Conservation (phyloP, 2,329 filamentous ascomycete genomes). For the Hypoxylon sp. region DNA sequence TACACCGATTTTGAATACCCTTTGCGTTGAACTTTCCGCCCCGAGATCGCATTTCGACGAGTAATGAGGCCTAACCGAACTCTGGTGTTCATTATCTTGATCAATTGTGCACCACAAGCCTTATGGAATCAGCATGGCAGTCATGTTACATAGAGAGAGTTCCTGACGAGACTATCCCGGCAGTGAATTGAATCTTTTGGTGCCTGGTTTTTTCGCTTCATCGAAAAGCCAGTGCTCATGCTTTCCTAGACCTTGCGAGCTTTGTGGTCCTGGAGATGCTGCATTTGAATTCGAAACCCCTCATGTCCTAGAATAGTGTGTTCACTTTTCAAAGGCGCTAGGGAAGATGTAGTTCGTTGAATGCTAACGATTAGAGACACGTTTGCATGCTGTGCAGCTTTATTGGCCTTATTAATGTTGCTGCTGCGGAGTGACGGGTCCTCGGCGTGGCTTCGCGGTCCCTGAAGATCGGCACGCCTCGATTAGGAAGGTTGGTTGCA, state of each 20-base stretch:
- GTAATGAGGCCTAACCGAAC: background rate
- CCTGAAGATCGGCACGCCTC: constrained; percentile 41
- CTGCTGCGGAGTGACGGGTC: constrained; percentile 6
- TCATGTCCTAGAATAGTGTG: constrained; percentile 1
- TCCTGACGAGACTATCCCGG: background rate
- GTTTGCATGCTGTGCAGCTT: constrained; percentile 34
- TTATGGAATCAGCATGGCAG: background rate
- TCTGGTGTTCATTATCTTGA: background rate
- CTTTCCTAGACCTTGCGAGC: constrained; percentile 4
- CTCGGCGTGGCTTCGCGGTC: constrained; percentile 23
- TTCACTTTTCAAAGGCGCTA: constrained; percentile 7
- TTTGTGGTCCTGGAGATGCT: constrained; percentile 4
- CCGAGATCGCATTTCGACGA: constrained; percentile 3
- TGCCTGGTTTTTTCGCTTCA: constrained; percentile 2
- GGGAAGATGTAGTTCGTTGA: constrained; percentile 7
- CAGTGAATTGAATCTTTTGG: background rate
- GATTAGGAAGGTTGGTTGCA: constrained; percentile 43
- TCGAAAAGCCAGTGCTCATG: background rate
- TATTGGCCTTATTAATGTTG: constrained; percentile 38
- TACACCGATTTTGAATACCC: constrained; percentile 25
- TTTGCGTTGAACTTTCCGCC: constrained; percentile 7
- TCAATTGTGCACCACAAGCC: background rate
- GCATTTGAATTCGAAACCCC: constrained; percentile 2
- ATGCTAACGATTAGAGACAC: constrained; percentile 20
- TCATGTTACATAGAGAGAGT: background rate